Base-by-base conservation (phyloP, 1,284 basidiomycete genomes). In the Boletus smithii region DNA sequence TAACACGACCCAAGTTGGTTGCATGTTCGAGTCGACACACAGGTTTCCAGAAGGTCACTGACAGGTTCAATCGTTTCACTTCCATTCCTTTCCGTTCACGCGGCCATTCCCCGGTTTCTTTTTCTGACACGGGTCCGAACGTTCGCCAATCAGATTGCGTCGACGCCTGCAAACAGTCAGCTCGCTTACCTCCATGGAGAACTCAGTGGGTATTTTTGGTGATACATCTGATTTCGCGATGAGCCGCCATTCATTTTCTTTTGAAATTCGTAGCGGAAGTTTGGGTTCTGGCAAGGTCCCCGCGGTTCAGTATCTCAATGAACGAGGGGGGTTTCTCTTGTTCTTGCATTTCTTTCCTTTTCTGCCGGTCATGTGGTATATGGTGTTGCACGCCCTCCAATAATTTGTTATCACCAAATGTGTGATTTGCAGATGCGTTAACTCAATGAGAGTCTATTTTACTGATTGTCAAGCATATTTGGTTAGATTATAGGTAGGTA, bases 221-320 rank as follows among this genome's bases (percentile, higher is more conserved):
- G 44, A 38, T 14, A 27, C 37, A 26, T 26, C 16, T 20, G 29
- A 38, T 38, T 18, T 29, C 30, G 51, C 33, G 45, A 54, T 24
- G 14, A 4, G 18, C 27, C 8, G 22, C 14, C 5, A 5, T 35
- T 9, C 14, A 18, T 30, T 34, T 14, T 24, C n/a, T 29, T 17
- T 32, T 11, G 33, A 40, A 30, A 31, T 54, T 44, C 17, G 24
- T 36, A 27, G 24, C 29, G 27, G 42, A 36, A 32, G 33, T 30
- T 27, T 32, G 40, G 27, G 32, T 49, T 49, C 27, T 32, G 6
- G 29, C 42, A 38, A 20, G 42, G 50, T 54, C 39, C 11, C 35
- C 16, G 14, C 20, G n/a, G n/a, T n/a, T n/a, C n/a, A n/a, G n/a
- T n/a, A n/a, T n/a, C n/a, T n/a, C 26, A 36, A 42, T 9, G 27